Base-by-base conservation (phyloP, 2,329 filamentous ascomycete species). In the Phyllachora maydis region DNA sequence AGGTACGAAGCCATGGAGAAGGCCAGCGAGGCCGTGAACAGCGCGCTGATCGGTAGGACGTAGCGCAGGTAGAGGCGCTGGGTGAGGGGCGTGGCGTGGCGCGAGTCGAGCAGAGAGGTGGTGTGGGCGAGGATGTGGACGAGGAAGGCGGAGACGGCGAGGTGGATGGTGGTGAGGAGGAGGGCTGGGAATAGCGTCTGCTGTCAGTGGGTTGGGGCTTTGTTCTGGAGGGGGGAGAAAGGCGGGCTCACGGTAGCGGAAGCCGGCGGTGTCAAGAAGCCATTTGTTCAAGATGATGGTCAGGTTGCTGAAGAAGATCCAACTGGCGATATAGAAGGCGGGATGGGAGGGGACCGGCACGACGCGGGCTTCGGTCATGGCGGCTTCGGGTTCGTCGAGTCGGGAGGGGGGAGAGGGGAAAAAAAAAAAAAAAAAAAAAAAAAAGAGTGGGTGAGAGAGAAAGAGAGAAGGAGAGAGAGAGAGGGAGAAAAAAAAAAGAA, bases 71-170 rank as follows among this genome's bases (percentile, higher is more conserved):
- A 92, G 37, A 91, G 68, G 34, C 71, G 71, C 35, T 77, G 76
- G 11, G 76, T 92, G 81, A 93, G 92, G 52, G 85, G 85, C 28
- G 92, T 79, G 22, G 71, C 76, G 53, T 91, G 88, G 39, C 83
- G 71, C 35, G 79, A 79, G 53, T 92, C 82, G 32, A 93, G 74
- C 25, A 90, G 56, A 21, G 56, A 72, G 17, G 82, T 92, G 40
- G 75, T 85, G 40, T 76, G 74, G 23, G 83, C 79, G 46, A 93
- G 65, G 38, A 90, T 41, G 51, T 92, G 83, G 32, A 83, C 93
- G 58, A 88, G 81, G 40, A 90, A 43, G 22, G 81, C 85, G 30
- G 83, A 79, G 42, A 92, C 92, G 12, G 68, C 54, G 50, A 92
- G 59, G 57, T 93, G 83, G 72, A 83, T 92, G 61, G 79, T 83